Conservation (phyloP, 129 eudicot species). For the Flaveria linearis region DNA sequence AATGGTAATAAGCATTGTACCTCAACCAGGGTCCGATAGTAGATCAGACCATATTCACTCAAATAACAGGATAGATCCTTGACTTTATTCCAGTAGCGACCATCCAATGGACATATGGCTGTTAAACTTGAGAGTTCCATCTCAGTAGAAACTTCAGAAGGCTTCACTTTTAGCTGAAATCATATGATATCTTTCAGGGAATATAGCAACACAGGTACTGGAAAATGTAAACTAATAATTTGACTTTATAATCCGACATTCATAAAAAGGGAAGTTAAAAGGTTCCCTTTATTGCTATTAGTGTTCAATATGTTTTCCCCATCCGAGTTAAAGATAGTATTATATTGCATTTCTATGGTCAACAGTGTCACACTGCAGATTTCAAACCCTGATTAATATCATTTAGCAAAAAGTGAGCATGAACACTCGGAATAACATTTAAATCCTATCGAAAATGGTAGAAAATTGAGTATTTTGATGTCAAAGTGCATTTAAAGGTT, state of each 20-base stretch:
- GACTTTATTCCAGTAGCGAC: slow-evolving; percentile 79
- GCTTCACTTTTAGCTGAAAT: slow-evolving; percentile 49
- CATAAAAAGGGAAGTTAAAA: neutral
- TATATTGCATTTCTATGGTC: too few relatives aligned
- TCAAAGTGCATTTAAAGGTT: neutral
- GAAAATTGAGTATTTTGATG: neutral
- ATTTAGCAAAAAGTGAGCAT: neutral
- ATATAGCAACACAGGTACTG: neutral
- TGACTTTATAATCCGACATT: neutral
- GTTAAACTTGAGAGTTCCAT: slow-evolving; percentile 71
- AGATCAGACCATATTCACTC: slow-evolving; percentile 86
- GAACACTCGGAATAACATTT: neutral
- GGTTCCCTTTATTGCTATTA: neutral
- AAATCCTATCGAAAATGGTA: neutral
- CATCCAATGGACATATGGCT: slow-evolving; percentile 83
- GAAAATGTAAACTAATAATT: neutral
- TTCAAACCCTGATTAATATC: neutral
- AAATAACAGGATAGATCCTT: slow-evolving; percentile 72
- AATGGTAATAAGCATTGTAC: slow-evolving; percentile 35
- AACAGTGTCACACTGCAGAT: neutral
- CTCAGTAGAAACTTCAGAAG: slow-evolving; percentile 45
- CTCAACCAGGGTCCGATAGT: slow-evolving; percentile 78
- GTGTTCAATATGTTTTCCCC: neutral
- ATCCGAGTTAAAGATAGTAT: neutral
- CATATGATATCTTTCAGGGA: slow-evolving; percentile 6